phyloP scores from a whole-genome alignment of 306 rosid species.

The Citrullus mucosospermus region DNA sequence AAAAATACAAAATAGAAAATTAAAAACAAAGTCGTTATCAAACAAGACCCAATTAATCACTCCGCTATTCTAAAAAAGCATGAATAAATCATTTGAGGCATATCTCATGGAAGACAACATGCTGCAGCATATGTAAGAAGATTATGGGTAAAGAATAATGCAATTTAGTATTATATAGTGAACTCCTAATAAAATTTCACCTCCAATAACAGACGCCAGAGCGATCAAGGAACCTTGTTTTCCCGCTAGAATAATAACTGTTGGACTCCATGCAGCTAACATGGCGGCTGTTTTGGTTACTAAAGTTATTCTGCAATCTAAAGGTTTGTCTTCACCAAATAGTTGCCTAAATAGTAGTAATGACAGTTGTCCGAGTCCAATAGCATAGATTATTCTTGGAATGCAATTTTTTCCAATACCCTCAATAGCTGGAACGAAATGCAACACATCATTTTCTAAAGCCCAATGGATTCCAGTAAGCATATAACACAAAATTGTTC shows the following conservation, averaged over 20 bases:
- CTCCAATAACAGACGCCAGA: slow-evolving; percentile 62
- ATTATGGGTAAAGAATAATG: background rate
- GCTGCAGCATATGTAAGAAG: background rate
- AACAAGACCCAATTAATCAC: background rate
- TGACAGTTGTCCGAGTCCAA: slow-evolving; percentile 58
- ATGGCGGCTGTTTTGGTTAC: slow-evolving; percentile 44
- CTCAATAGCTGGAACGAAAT: slow-evolving; percentile 25
- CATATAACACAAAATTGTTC: slow-evolving; percentile 48
- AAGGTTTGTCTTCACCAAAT: slow-evolving; percentile 15
- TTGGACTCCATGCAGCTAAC: slow-evolving; percentile 66
- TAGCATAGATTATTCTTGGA: slow-evolving; percentile 58
- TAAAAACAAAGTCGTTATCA: too few relatives aligned
- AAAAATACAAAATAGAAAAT: too few relatives aligned
- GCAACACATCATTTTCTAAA: slow-evolving; percentile 29
- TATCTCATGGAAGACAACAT: background rate
- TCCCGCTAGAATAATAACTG: slow-evolving; percentile 72
- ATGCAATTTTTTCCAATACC: slow-evolving; percentile 40
- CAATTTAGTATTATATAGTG: background rate
- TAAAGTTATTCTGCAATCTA: slow-evolving; percentile 30
- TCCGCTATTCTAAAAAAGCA: background rate
- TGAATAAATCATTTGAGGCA: background rate
- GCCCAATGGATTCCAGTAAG: slow-evolving; percentile 59
- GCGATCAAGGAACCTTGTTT: slow-evolving; percentile 84
- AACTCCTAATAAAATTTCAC: slow-evolving; percentile 19
- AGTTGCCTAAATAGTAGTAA: slow-evolving; percentile 36